phyloP scores from a whole-genome alignment of 2,329 filamentous ascomycete species.

The Diaporthe sp. region DNA sequence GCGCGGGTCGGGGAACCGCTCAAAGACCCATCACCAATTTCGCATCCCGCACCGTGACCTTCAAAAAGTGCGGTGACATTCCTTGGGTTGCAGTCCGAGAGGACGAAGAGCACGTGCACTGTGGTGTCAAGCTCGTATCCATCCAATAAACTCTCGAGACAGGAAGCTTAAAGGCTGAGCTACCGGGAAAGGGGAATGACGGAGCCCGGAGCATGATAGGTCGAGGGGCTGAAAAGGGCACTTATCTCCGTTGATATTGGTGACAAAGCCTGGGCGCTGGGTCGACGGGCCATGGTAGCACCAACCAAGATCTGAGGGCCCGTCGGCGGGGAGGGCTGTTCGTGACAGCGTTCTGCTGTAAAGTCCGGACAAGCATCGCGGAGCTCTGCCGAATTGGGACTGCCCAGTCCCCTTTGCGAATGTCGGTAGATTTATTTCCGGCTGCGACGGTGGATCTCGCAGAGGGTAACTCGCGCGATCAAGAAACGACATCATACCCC shows the following conservation, averaged over 20 bases:
- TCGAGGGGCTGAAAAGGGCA: slow-evolving; percentile 8
- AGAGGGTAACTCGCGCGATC: neutral
- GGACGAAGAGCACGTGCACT: neutral
- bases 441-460: neutral
- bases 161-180: slow-evolving; percentile 16
- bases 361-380: neutral
- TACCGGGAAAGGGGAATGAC: neutral
- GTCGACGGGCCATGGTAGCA: neutral
- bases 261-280: neutral
- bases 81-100: neutral
- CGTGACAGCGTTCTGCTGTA: neutral
- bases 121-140: slow-evolving; percentile 12
- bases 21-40: slow-evolving; percentile 11
- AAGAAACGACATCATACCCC: slow-evolving; percentile 2
- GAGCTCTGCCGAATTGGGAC: slow-evolving; percentile 6
- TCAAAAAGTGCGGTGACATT: neutral
- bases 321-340: neutral
- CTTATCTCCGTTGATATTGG: slow-evolving; percentile 19
- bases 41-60: neutral
- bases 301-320: neutral
- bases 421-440: slow-evolving; percentile 19
- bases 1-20: too few relatives aligned
- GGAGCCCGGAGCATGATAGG: neutral
- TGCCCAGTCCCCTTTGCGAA: slow-evolving; percentile 1
- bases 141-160: slow-evolving; percentile 20